Conservation (phyloP, 2,329 filamentous ascomycete genomes). For the Atkinsonella hypoxylon region DNA sequence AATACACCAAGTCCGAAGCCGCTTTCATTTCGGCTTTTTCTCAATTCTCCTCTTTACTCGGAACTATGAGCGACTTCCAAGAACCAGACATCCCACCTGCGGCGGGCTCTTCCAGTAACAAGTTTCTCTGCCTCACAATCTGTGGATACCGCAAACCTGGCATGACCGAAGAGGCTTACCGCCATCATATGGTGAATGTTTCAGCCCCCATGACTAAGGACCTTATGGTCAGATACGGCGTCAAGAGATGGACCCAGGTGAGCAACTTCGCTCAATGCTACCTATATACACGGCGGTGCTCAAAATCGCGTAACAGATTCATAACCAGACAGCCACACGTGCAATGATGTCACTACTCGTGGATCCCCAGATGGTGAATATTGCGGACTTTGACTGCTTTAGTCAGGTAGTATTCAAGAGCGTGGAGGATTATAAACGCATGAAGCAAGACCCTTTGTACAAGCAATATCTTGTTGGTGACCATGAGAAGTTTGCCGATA, state of each 20-base stretch:
- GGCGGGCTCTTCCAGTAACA: not conserved
- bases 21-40: no score
- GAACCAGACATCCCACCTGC: not conserved
- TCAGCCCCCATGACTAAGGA: slow-evolving; percentile 33
- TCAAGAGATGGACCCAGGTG: slow-evolving; percentile 33
- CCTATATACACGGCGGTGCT: no score
- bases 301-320: slow-evolving; percentile 20
- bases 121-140: slow-evolving; percentile 34
- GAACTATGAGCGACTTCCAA: not conserved
- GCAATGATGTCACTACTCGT: slow-evolving; percentile 25
- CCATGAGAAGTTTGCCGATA: slow-evolving; percentile 39
- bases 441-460: slow-evolving; percentile 38
- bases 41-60: no score
- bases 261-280: not conserved
- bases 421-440: slow-evolving; percentile 32
- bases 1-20: no score
- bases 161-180: slow-evolving; percentile 35
- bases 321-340: slow-evolving; percentile 20
- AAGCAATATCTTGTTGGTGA: slow-evolving; percentile 30
- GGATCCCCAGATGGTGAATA: slow-evolving; percentile 34
- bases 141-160: slow-evolving; percentile 33
- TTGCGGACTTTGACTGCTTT: slow-evolving; percentile 37
- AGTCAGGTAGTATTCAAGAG: slow-evolving; percentile 33
- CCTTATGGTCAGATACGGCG: slow-evolving; percentile 36
- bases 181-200: slow-evolving; percentile 31